Evolutionary conservation across 2,329 filamentous ascomycete species (phyloP), one percentile per base, ranked within the genome.

Genomic region (Bipolaris oryzae): DNA sequence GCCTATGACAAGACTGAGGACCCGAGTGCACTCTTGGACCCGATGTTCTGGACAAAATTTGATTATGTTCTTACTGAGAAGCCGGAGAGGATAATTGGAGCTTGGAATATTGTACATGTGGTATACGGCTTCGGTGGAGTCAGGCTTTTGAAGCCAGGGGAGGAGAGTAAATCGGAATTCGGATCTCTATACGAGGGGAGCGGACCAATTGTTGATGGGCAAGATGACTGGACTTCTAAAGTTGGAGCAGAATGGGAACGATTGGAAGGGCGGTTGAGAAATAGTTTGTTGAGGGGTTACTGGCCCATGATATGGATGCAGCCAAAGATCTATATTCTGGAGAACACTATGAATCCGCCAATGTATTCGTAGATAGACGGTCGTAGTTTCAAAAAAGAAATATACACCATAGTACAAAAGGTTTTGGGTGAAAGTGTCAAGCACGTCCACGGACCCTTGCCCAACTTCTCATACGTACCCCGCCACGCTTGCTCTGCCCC

Each of bases 1-100:
- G 65, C 74, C 1, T 88, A 88, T 68, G 85, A 87, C 68, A 88
- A 87, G 67, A 85, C 85, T 0, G 84, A 84, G 63, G 77, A 85
- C 44, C 75, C 80, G 25, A 62, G 72, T 2, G 61, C 67, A 2
- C 79, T 85, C 33, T 74, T 81, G 1, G 77, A 82, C 18, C 78
- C 80, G 0, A 57, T 67, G 2, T 88, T 88, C 68, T 88, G 85
- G 86, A 71, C 77, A 1, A 71, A 76, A 5, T 86, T 88, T 57
- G 83, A 87, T 62, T 88, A 86, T 61, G 81, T 81, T 2, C 72
- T 88, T 21, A 77, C 82, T 0, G 86, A 88, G 70, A 73, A 76
- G 54, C 77, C 82, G 9, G 71, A 79, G 60, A 71, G 75, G 58
- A 64, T 79, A 25, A 82, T 84, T 44, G 80, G 79, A 0, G 75